Percentiles rank a stretch among this genome's conserved stretches.
Conservation (phyloP, 306 rosid genomes). For the Pterocarpus santalinus region DNA sequence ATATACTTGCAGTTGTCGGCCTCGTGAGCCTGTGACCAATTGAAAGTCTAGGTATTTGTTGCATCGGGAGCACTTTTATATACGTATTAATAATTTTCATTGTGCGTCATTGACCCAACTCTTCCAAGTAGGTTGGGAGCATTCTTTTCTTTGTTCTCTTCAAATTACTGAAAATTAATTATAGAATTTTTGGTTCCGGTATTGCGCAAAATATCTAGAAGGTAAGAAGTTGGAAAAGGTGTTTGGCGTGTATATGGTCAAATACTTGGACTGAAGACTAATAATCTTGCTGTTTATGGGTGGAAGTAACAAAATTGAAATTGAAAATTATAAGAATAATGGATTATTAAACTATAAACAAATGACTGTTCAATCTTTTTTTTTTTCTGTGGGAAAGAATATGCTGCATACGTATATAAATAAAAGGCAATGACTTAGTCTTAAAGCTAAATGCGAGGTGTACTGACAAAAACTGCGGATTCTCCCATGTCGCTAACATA, state of each 20-base stretch:
- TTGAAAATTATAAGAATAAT: not conserved
- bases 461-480: slow-evolving; percentile 29
- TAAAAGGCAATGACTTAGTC: slow-evolving; percentile 37
- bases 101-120: slow-evolving; percentile 40
- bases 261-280: slow-evolving; percentile 34
- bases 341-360: not conserved
- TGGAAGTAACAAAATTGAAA: not conserved
- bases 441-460: slow-evolving; percentile 26
- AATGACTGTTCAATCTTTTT: not conserved
- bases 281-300: not conserved
- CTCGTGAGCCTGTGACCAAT: not conserved
- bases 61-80: not conserved
- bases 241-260: slow-evolving; percentile 11
- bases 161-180: not conserved
- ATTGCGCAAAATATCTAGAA: slow-evolving; percentile 31
- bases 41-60: slow-evolving; percentile 1
- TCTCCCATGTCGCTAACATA: slow-evolving; percentile 25
- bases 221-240: slow-evolving; percentile 21
- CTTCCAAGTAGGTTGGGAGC: slow-evolving; percentile 37
- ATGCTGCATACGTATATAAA: not conserved
- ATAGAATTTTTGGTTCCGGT: not conserved
- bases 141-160: not conserved
- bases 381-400: not conserved
- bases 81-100: not conserved
- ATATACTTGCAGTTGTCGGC: not conserved